These are phyloP conservation scores for Fonsecaea monophora DNA, from an alignment of 2,329 filamentous ascomycete species.

Conservation along the genomic window DNA sequence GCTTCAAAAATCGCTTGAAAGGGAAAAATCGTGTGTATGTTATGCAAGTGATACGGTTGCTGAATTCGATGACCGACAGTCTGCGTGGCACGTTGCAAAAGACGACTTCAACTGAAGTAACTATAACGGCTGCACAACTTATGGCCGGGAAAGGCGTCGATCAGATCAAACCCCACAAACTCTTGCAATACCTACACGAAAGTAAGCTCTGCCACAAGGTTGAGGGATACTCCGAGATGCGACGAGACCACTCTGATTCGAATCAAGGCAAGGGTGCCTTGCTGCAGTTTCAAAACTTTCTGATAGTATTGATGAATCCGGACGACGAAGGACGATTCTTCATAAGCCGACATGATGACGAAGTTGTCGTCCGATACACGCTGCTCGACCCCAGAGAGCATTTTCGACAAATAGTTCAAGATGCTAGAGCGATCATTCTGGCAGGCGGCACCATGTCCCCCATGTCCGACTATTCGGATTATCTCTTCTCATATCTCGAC, in stretches of 20 bases:
- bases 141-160: constrained; percentile 86
- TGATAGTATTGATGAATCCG: constrained; percentile 84
- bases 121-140: constrained; percentile 73
- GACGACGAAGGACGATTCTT: constrained; percentile 71
- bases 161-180: constrained; percentile 91
- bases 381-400: constrained; percentile 90
- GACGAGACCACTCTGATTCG: constrained; percentile 38
- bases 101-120: constrained; percentile 63
- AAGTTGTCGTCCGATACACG: constrained; percentile 77
- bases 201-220: constrained; percentile 95
- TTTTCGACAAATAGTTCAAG: constrained; percentile 84
- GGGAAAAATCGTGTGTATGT: constrained; percentile 92
- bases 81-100: constrained; percentile 60
- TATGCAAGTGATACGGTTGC: constrained; percentile 80
- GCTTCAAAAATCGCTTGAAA: constrained; percentile 86
- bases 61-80: constrained; percentile 78
- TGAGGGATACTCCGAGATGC: constrained; percentile 74
- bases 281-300: constrained; percentile 71
- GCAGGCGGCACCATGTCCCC: constrained; percentile 98
- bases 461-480: constrained; percentile 85
- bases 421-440: constrained; percentile 84
- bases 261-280: constrained; percentile 56
- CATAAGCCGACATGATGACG: constrained; percentile 55
- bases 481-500: constrained; percentile 80
- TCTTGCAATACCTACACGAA: constrained; percentile 85